Percentiles rank a stretch among this genome's conserved stretches.
Conservation (phyloP, 495 filamentous ascomycete genomes). For the Chaetomium fimeti region DNA sequence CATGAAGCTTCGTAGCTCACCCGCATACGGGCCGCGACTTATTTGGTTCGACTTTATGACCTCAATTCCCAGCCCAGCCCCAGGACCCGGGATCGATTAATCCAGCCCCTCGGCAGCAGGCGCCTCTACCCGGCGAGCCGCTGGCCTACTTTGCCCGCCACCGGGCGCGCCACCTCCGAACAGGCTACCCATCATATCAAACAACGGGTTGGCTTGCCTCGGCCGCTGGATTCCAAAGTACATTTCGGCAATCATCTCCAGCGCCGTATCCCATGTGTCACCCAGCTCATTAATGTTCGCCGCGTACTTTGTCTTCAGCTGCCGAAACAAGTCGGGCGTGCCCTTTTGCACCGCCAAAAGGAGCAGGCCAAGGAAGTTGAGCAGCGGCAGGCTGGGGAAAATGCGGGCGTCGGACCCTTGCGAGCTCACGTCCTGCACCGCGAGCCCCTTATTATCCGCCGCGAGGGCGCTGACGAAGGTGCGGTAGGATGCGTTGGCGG, state of each 20-base stretch:
- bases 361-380: constrained; percentile 88
- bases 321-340: constrained; percentile 72
- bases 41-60: constrained; percentile 1
- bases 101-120: constrained; percentile 55
- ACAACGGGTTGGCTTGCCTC: constrained; percentile 78
- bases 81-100: constrained; percentile 27
- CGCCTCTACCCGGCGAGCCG: constrained; percentile 46
- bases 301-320: constrained; percentile 78
- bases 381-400: constrained; percentile 80
- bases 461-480: constrained; percentile 74
- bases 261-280: constrained; percentile 73
- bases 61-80: neutral
- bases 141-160: constrained; percentile 43
- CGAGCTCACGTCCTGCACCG: constrained; percentile 78
- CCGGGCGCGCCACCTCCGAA: constrained; percentile 63
- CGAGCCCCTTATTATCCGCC: constrained; percentile 62
- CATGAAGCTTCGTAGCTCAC: neutral
- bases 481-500: constrained; percentile 76
- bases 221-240: constrained; percentile 96
- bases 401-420: constrained; percentile 71
- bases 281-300: constrained; percentile 68
- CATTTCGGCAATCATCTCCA: constrained; percentile 88
- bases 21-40: neutral
- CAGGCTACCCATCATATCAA: constrained; percentile 98
- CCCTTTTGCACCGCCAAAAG: constrained; percentile 81